Evolutionary conservation across 2,329 filamentous ascomycete genomes (phyloP), one percentile per base, ranked within the genome.

Genomic region (Metarhizium humberi): DNA sequence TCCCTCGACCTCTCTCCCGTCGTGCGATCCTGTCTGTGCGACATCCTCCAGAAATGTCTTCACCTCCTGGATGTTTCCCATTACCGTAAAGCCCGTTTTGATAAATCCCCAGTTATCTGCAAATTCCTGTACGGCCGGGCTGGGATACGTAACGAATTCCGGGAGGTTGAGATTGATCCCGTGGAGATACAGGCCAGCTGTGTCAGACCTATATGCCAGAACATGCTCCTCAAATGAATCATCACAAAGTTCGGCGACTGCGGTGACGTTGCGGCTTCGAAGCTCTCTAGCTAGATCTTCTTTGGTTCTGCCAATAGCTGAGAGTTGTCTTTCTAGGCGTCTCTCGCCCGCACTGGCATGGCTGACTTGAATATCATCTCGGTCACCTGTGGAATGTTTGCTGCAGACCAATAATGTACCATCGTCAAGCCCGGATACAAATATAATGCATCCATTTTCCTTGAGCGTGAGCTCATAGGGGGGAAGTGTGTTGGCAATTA

Each of bases 371-470:
- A 77, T 73, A 66, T 95, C 90, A 25, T 71, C 72, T n/a, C 92
- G 82, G 29, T 82, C 76, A 6, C 94, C 94, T 0, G 92, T 97
- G 0, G 94, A 97, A 70, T 99, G 94, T 68, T 99, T 99, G 78
- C 92, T 97, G 80, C 92, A 97, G n/a, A 99, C 92, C 7, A 99
- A 77, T 10, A 99, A 76, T 1, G 89, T 90, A 40, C 84, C 92
- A 64, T 96, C 92, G 64, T 95, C 89, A 25, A 99, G 77, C 14
- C 92, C 94, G 16, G 91, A 87, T 48, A 99, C 85, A 75, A 99
- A 99, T 62, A 99, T 96, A 71, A 99, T 99, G 71, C 94, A 99
- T n/a, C 94, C 94, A 65, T 99, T 99, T 72, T 99, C 94, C 74
- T 99, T 99, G 53, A 97, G 83, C 56, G 91, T 97, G 55, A 99